Conservation (phyloP, 108 stramenopile species). For the Pseudonitzschia pungens region DNA sequence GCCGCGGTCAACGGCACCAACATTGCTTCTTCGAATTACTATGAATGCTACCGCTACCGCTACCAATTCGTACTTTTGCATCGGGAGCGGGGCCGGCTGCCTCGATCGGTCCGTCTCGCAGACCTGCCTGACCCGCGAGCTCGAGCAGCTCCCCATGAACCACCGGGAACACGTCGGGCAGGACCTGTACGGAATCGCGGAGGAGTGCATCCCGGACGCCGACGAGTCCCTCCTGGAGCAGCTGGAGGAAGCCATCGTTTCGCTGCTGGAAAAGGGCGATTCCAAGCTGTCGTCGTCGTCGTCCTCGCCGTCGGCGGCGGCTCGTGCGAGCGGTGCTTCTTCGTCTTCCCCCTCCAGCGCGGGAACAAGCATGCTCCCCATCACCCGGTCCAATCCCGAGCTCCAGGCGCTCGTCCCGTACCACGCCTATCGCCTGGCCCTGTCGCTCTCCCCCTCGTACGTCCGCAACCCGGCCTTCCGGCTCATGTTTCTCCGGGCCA, state of each 20-base stretch:
- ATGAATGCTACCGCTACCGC: neutral
- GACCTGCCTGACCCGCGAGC: conserved; percentile 23
- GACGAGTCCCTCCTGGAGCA: conserved; percentile 11
- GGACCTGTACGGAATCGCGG: conserved; percentile 30
- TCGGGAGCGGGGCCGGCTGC: conserved; percentile 13
- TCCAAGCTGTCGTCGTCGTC: neutral
- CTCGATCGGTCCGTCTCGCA: conserved; percentile 6
- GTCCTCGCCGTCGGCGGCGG: too few species aligned
- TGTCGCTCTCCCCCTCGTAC: neutral
- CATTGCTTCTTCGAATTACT: too few species aligned
- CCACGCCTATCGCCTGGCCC: conserved; percentile 11
- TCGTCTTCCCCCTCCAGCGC: too few species aligned
- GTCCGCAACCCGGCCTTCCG: conserved; percentile 15
- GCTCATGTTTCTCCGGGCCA: conserved; percentile 30
- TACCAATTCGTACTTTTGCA: conserved; percentile 17
- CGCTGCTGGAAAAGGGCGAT: conserved; percentile 1
- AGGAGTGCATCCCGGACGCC: conserved; percentile 4
- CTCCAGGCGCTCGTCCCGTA: neutral
- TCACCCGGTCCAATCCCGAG: neutral
- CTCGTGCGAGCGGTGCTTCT: too few species aligned
- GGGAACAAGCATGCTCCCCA: neutral
- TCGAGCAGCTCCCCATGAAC: conserved; percentile 15
- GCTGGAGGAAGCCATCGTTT: neutral
- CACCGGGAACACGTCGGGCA: conserved; percentile 21
- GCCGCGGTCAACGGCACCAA: too few species aligned